These are phyloP conservation scores for Sextonia rubra DNA, from an alignment of 164 flowering plant genomes.

Conservation along the genomic window DNA sequence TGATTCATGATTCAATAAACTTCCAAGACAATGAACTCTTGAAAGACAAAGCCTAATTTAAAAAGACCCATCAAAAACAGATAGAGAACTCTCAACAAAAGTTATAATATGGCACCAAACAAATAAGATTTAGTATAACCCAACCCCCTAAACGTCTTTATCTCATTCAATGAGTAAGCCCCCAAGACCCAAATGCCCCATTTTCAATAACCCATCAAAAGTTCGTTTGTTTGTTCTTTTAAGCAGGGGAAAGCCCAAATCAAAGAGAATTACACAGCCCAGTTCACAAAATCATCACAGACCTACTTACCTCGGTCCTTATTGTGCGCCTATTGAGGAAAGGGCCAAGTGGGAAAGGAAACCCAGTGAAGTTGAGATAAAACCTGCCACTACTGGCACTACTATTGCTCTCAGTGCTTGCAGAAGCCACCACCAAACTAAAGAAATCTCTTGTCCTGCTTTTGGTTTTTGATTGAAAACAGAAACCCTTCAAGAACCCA, in stretches of 20 bases:
- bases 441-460: conserved; percentile 26
- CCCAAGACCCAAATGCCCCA: too few species aligned
- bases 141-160: too few species aligned
- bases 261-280: too few species aligned
- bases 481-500: conserved; percentile 38
- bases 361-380: conserved; percentile 87
- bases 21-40: neutral
- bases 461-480: conserved; percentile 28
- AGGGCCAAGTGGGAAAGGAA: conserved; percentile 97
- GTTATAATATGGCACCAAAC: neutral
- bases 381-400: conserved; percentile 46
- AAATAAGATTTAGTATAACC: neutral
- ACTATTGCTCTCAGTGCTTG: conserved; percentile 21
- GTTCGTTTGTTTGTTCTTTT: too few species aligned
- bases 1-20: neutral
- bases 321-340: conserved; percentile 83
- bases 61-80: neutral
- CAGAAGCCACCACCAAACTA: conserved; percentile 52
- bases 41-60: neutral
- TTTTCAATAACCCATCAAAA: too few species aligned
- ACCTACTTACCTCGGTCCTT: conserved; percentile 69
- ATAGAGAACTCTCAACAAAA: neutral
- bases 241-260: too few species aligned
- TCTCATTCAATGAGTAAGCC: too few species aligned
- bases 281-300: neutral